These are phyloP conservation scores for Camellia lanceoleosa DNA, from an alignment of 148 eudicot genomes.

Conservation along the genomic window DNA sequence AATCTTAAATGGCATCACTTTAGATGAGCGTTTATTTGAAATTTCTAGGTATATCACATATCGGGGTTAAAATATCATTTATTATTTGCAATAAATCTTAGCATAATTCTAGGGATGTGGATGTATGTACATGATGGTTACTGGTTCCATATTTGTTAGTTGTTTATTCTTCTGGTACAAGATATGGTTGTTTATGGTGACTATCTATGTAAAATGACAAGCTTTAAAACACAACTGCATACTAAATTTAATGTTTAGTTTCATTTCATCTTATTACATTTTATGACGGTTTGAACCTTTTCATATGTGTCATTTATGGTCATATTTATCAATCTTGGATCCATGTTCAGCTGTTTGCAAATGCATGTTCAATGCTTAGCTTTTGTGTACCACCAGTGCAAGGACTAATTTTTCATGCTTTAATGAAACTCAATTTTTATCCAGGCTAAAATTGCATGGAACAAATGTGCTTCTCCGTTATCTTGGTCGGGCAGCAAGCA, in stretches of 20 bases:
- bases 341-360: background rate
- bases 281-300: background rate
- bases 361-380: background rate
- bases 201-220: background rate
- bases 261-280: background rate
- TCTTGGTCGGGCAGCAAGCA: conserved; percentile 48
- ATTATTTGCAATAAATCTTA: background rate
- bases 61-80: background rate
- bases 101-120: background rate
- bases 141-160: background rate
- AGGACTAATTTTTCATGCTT: background rate
- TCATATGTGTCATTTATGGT: background rate
- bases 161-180: background rate
- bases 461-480: conserved; percentile 53
- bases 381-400: background rate
- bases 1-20: background rate
- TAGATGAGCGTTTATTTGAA: background rate
- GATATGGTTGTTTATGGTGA: background rate
- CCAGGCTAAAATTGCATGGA: conserved; percentile 59
- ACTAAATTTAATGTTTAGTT: background rate
- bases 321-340: background rate
- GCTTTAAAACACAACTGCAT: background rate
- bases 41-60: background rate
- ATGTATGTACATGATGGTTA: background rate
- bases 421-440: conserved; percentile 3